phyloP scores from a whole-genome alignment of 305 asterid genomes.

The Solanum hybrid region DNA sequence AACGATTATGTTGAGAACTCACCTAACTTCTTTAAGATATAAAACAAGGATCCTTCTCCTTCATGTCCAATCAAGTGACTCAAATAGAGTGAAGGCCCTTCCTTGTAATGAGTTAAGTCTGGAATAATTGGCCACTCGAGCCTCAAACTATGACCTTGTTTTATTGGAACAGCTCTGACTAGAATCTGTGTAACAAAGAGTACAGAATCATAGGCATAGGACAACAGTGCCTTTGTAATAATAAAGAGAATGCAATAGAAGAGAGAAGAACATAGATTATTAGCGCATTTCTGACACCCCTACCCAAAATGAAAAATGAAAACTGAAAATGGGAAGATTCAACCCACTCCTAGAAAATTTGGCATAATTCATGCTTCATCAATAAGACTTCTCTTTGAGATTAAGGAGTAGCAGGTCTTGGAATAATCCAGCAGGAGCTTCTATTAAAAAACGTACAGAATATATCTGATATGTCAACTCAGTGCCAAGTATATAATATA shows the following conservation, averaged over 20 bases:
- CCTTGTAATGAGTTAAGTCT: constrained; percentile 65
- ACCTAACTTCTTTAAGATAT: constrained; percentile 84
- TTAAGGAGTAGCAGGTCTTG: background rate
- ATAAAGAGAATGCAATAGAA: background rate
- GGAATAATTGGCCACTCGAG: constrained; percentile 87
- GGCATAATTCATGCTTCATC: background rate
- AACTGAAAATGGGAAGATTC: background rate
- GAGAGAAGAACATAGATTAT: background rate
- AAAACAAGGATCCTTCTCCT: constrained; percentile 97
- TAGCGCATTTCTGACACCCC: background rate
- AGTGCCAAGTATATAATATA: background rate
- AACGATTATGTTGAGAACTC: constrained; percentile 23
- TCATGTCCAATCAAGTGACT: constrained; percentile 97
- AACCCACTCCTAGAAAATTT: background rate
- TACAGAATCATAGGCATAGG: background rate
- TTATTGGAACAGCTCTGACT: constrained; percentile 82
- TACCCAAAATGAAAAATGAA: background rate
- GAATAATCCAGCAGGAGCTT: background rate
- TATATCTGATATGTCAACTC: background rate
- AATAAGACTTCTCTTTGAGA: background rate
- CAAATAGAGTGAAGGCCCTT: constrained; percentile 74
- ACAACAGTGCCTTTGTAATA: constrained; percentile 1
- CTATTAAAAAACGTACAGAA: background rate
- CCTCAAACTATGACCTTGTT: constrained; percentile 87
- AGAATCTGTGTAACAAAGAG: constrained; percentile 54